Evolutionary conservation across 2,329 filamentous ascomycete genomes (phyloP).

Genomic region (Monilinia laxa): DNA sequence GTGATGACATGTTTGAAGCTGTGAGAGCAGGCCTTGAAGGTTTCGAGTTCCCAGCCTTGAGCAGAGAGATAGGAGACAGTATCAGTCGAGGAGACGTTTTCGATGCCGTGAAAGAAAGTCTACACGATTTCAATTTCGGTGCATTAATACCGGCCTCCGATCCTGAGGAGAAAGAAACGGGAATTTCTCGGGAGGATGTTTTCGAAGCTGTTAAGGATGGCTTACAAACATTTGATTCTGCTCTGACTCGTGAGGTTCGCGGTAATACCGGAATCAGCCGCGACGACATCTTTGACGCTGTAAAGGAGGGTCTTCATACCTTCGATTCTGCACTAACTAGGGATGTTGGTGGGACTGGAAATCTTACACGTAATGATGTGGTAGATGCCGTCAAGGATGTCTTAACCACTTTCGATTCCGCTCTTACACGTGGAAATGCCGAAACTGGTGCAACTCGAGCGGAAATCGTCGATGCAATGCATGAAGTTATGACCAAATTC

Average conservation of each 20-base stretch:
- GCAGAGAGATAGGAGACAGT: constrained; percentile 44
- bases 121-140: constrained; percentile 52
- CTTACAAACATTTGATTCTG: constrained; percentile 39
- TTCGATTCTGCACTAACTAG: constrained; percentile 52
- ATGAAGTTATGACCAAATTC: constrained; percentile 90
- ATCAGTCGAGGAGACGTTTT: constrained; percentile 81
- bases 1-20: constrained; percentile 63
- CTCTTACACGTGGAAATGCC: constrained; percentile 56
- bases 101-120: constrained; percentile 69
- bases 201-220: constrained; percentile 74
- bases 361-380: constrained; percentile 75
- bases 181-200: constrained; percentile 75
- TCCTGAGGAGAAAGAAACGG: constrained; percentile 52
- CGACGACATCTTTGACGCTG: constrained; percentile 82
- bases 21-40: constrained; percentile 59
- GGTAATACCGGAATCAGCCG: constrained; percentile 59
- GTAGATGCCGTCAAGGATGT: constrained; percentile 80
- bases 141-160: constrained; percentile 31
- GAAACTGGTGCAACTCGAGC: constrained; percentile 17
- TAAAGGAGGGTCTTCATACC: constrained; percentile 68
- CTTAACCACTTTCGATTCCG: constrained; percentile 55
- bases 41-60: constrained; percentile 47
- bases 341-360: constrained; percentile 43
- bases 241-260: constrained; percentile 19
- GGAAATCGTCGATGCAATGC: constrained; percentile 52